Percentiles rank a stretch among this genome's conserved stretches.
These are phyloP conservation scores for Fusarium setosum DNA, from an alignment of 2,329 filamentous ascomycete species.

Conservation along the genomic window DNA sequence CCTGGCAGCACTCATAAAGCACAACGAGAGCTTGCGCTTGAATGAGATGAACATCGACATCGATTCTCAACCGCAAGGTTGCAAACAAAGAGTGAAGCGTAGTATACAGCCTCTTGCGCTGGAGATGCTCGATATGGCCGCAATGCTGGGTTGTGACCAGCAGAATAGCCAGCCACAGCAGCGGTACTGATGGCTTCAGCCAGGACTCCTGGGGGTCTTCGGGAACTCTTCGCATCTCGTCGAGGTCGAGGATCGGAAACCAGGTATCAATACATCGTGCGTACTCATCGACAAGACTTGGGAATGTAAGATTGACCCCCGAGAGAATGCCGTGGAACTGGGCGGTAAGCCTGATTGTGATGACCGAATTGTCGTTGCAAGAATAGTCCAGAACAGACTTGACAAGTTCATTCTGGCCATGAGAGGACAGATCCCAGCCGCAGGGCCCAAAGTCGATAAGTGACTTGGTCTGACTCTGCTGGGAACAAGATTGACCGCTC, in stretches of 20 bases:
- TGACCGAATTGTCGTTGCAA: neutral
- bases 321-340: neutral
- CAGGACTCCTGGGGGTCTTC: too few relatives aligned
- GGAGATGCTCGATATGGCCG: neutral
- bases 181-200: neutral
- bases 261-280: neutral
- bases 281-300: neutral
- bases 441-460: neutral
- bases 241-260: neutral
- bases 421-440: neutral
- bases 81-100: neutral
- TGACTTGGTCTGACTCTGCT: neutral
- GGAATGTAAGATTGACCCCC: neutral
- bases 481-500: neutral
- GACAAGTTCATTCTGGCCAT: neutral
- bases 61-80: neutral
- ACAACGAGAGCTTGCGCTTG: neutral
- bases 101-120: neutral
- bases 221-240: neutral
- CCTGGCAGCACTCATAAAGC: constrained; percentile 2
- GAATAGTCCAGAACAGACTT: neutral
- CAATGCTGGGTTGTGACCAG: neutral
- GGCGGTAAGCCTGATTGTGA: neutral
- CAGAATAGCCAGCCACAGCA: neutral
- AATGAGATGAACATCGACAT: neutral